A percentile compares a stretch with the other conserved stretches of the same genome.
These are phyloP conservation scores for Ganoderma leucocontextum DNA, from an alignment of 1,284 basidiomycete species.

Conservation along the genomic window DNA sequence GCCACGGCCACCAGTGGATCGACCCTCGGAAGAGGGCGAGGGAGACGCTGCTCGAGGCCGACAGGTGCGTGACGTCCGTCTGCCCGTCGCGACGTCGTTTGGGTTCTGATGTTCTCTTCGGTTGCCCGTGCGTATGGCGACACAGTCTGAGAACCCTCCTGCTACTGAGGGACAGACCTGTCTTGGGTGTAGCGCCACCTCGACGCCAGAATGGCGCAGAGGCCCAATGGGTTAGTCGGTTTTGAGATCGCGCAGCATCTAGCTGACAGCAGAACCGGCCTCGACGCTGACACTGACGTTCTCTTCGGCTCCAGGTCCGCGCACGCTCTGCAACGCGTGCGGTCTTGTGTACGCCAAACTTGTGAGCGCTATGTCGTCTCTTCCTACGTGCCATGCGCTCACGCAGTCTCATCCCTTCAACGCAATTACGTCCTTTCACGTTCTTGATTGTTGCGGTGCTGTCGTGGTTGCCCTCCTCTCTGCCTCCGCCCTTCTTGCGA, in stretches of 20 bases:
- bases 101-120: slow-evolving; percentile 11
- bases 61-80: slow-evolving; percentile 33
- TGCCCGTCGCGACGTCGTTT: background rate
- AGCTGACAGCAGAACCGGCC: slow-evolving; percentile 8
- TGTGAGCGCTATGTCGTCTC: slow-evolving; percentile 50
- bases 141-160: slow-evolving; percentile 50
- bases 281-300: background rate
- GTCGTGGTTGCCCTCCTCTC: slow-evolving; percentile 4
- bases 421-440: background rate
- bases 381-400: slow-evolving; percentile 2
- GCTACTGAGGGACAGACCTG: slow-evolving; percentile 71
- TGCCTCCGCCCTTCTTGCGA: background rate
- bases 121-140: background rate
- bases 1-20: slow-evolving; percentile 27
- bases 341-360: slow-evolving; percentile 82
- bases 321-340: slow-evolving; percentile 81
- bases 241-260: slow-evolving; percentile 53
- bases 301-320: slow-evolving; percentile 56
- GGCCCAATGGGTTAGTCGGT: slow-evolving; percentile 73
- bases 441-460: slow-evolving; percentile 3
- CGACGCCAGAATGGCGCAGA: slow-evolving; percentile 84
- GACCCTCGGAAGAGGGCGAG: slow-evolving; percentile 28
- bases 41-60: slow-evolving; percentile 20
- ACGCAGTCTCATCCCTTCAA: slow-evolving; percentile 1
- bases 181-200: slow-evolving; percentile 81